Base-by-base conservation (phyloP, 2,329 filamentous ascomycete genomes). In the Fusarium coffeatum region DNA sequence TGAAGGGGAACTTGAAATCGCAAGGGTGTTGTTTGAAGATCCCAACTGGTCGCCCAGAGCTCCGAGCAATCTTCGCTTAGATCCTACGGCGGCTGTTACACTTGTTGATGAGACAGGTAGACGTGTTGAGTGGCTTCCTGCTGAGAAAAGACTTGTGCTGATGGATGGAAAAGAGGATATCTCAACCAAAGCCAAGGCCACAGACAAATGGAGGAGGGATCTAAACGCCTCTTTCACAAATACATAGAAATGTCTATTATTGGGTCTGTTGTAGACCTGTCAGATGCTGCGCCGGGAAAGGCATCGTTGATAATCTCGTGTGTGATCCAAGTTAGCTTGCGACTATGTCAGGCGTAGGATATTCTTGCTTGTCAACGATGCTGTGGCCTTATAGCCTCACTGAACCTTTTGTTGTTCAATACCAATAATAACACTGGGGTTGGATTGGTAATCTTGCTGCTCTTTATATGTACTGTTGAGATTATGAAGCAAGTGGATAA, bases 1-100 rank as follows among this genome's bases (percentile, higher is more conserved):
- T 8, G 66, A 78, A 1, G 78, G 81, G 27, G 74, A 72, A 7
- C 66, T 77, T 12, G 77, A 80, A 25, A 69, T 85, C 11, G 81
- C 79, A 23, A 79, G 79, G 56, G 59, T 85, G 10, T 72, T 88
- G 23, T 79, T 86, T 22, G 77, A 81, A 30, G 82, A 87, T 54
- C 78, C 79, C 4, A 73, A 74, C 6, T 87, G 84, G 84, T 73
- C 76, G 8, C 78, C 72, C 9, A 55, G 45, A 25, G 51, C 54
- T 12, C 69, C 66, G 5, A 65, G 16, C n/a, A 60, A 25, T 12
- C 56, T 70, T 7, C 59, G 56, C 3, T 27, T 70, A 23, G 73
- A 75, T 32, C 65, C 64, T 3, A 60, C 56, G 3, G 59, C 68
- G 20, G 32, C 70, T 34, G 34, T 74, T 22, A 63, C 60, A 6